Evolutionary conservation across 306 rosid species (phyloP), one percentile per base, ranked within the genome.

Genomic region (Pachyrhizus erosus): DNA sequence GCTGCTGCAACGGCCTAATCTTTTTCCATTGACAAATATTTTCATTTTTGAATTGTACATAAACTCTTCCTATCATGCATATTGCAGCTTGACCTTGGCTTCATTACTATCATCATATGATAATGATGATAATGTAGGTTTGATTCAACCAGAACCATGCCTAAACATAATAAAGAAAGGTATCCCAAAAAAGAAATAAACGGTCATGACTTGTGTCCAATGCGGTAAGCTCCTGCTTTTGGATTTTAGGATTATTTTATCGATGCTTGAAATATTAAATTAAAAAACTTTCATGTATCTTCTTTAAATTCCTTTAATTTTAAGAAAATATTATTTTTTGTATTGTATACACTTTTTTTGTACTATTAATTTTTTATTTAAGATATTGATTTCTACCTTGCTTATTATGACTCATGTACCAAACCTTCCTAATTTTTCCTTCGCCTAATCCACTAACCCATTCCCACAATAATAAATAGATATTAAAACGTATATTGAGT

Each of bases 1-100:
- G 94, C 92, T 24, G 97, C 98, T 33, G 96, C 97, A 55, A 80
- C 87, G 62, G 98, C 99, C 40, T 96, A 92, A 83, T 79, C 12
- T 62, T 15, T 37, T 75, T 74, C 31, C 64, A 3, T 51, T 52
- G 7, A 21, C 70, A 42, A 58, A 15, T 61, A 51, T 33, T 29
- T 79, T 70, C 34, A 80, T 88, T 82, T 83, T 79, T 40, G 40
- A 48, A 67, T 60, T 82, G 89, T 82, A 78, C 78, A 82, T 82
- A 86, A 73, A 78, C 65, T 51, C 39, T 31, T 78, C 70, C 78
- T 73, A 60, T 73, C 18, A 68, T 68, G 65, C 81, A 33, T 39
- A 1, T 83, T 75, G 84, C 75, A 40, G 82, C 79, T 81, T 81
- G 21, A 43, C 9, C 61, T 12, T 62, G 70, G 65, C 80, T 77